These are phyloP conservation scores for Tuber indicum DNA, from an alignment of 495 filamentous ascomycete species.

Conservation along the genomic window DNA sequence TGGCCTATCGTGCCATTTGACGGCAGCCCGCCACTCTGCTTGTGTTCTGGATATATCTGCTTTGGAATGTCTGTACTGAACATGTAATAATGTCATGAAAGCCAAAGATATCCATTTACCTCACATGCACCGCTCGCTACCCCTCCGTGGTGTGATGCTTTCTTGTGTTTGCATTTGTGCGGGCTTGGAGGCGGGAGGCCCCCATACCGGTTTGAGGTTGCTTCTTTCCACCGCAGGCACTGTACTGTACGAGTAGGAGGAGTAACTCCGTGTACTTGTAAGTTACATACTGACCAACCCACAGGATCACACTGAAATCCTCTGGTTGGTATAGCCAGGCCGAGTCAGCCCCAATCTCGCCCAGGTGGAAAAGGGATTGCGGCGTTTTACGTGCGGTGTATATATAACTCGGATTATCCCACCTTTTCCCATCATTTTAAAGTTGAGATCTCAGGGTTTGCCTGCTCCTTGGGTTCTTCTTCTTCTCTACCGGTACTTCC, in stretches of 20 bases:
- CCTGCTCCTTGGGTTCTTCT: neutral
- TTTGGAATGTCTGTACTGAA: neutral
- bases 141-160: neutral
- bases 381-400: neutral
- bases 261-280: neutral
- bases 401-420: constrained; percentile 3
- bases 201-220: neutral
- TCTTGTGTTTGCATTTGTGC: neutral
- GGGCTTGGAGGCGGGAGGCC: neutral
- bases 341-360: neutral
- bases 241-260: neutral
- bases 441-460: neutral
- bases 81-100: neutral
- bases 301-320: neutral
- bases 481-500: neutral
- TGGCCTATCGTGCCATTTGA: neutral
- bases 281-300: constrained; percentile 2
- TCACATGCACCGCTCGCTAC: neutral
- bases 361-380: neutral
- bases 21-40: neutral
- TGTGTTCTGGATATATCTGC: neutral
- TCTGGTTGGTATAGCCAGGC: neutral
- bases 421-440: neutral
- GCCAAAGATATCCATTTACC: neutral
- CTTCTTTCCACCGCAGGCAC: neutral